Base-by-base conservation (phyloP, 495 filamentous ascomycete species). In the Neurospora sp. region DNA sequence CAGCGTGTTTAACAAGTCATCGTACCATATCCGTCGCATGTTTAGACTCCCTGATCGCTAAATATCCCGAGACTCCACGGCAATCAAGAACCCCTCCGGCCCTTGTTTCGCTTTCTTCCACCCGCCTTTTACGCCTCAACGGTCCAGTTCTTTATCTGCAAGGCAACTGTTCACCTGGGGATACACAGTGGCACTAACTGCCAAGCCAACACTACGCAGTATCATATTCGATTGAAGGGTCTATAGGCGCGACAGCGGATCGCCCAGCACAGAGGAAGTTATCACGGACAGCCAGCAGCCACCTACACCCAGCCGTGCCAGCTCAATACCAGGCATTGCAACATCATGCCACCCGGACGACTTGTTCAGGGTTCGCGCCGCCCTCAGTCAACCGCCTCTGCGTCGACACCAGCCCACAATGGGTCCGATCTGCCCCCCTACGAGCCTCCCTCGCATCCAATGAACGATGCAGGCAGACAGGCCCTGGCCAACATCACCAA, bases 381-480 rank as follows among this genome's bases (percentile, higher is more conserved):
- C 35, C 71, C 45, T 8, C 47, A 47, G 41, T 12, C 70, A 38
- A 8, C 72, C 0, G 59, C 37, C 3, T 27, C 41, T 10, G 59
- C 59, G 37, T 61, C 61, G 18, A 38, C 20, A 16, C 68, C 74
- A 69, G 69, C 47, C 39, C 47, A 72, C 27, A 71, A 70, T 31
- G 72, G 78, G 38, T 77, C 80, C 14, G 77, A 82, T 0, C 80
- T 91, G 9, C 90, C 90, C 4, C 76, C 82, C 8, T 92, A 93
- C 79, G 84, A 92, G 74, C 77, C 86, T 1, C 89, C 86, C 14
- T 75, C 83, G 20, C 85, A 82, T 40, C 85, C 89, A 12, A 86
- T 88, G 70, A 79, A 78, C 68, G 72, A 77, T 5, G 61, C 72
- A 3, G 76, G 77, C 8, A 81, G 78, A 70, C 75, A 75, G 20